Conservation (phyloP, 2,329 filamentous ascomycete genomes). For the Penicillium sp. region DNA sequence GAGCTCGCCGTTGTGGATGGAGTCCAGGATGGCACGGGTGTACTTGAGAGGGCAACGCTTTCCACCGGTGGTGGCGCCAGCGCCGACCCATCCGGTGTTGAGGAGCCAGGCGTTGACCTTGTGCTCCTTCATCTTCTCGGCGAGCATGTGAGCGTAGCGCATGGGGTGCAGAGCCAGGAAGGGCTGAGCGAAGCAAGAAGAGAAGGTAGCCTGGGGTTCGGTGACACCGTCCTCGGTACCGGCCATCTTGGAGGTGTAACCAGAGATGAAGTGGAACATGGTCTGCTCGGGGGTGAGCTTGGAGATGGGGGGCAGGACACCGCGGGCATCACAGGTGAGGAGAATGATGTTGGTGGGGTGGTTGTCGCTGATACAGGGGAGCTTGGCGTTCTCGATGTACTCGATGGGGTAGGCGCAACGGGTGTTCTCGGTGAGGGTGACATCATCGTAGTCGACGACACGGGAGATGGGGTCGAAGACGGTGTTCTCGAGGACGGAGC, state of each 20-base stretch:
- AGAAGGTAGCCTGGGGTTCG: constrained; percentile 98
- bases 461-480: constrained; percentile 92
- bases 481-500: constrained; percentile 96
- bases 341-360: constrained; percentile 98
- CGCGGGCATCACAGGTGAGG: constrained; percentile 95
- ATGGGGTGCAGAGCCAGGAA: constrained; percentile 99
- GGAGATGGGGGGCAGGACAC: constrained; percentile 95
- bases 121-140: constrained; percentile 95
- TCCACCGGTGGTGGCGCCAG: constrained; percentile 84
- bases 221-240: constrained; percentile 96
- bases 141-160: constrained; percentile 98
- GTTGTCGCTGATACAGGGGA: constrained; percentile 83
- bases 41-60: constrained; percentile 99
- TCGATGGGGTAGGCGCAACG: constrained; percentile 98
- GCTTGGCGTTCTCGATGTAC: constrained; percentile 98
- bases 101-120: constrained; percentile 96
- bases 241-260: constrained; percentile 99
- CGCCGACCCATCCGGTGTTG: constrained; percentile 97
- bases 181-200: constrained; percentile 97
- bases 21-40: constrained; percentile 95
- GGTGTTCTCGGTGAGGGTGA: constrained; percentile 96
- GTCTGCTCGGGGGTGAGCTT: constrained; percentile 93
- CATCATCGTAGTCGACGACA: constrained; percentile 92
- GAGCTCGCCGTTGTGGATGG: constrained; percentile 96
- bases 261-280: constrained; percentile 99